Base-by-base conservation (phyloP, 2,329 filamentous ascomycete species). In the Claviceps sp. region DNA sequence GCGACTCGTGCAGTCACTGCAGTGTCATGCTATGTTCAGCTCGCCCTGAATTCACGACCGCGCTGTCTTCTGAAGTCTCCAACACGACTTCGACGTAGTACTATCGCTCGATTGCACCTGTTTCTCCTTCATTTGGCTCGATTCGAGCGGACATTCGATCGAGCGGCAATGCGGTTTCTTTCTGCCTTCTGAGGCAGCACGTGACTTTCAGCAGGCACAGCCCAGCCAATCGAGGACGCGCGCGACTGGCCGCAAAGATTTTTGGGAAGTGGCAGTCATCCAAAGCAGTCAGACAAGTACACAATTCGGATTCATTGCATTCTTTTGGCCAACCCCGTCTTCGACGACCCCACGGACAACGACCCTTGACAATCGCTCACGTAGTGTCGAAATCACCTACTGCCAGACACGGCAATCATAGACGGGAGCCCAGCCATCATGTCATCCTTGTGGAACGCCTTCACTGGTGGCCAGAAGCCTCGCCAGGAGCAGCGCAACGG, bases 371-470 rank as follows among this genome's bases (percentile, higher is more conserved):
- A 48, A 51, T 54, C 52, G 50, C 55, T 13, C 26, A n/a, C 17
- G 24, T 19, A 24, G 38, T n/a, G 30, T 48, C 48, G 45, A 52
- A 24, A 40, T 13, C 8, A 13, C 22, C 19, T n/a, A 26, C 10
- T 41, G 22, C 1, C 22, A 22, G 22, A 47, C 16, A 17, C 39
- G 19, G 8, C 56, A 11, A 53, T 19, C 16, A 38, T 30, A 24
- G 26, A 37, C 24, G 24, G 17, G 17, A 47, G 10, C 16, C 43
- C 38, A 48, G 44, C 54, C 59, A 68, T 55, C 55, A 81, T 80
- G 76, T 75, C 77, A 51, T 76, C 76, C 47, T 68, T 82, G 62
- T 82, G 78, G 78, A 77, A 78, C 62, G 73, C 78, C 58, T 70
- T 82, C 60, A 80, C 78, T n/a, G 75, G 77, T 61, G 75, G 75